These are phyloP conservation scores for Russula ochroleuca DNA, from an alignment of 768 basidiomycete species.

Conservation along the genomic window DNA sequence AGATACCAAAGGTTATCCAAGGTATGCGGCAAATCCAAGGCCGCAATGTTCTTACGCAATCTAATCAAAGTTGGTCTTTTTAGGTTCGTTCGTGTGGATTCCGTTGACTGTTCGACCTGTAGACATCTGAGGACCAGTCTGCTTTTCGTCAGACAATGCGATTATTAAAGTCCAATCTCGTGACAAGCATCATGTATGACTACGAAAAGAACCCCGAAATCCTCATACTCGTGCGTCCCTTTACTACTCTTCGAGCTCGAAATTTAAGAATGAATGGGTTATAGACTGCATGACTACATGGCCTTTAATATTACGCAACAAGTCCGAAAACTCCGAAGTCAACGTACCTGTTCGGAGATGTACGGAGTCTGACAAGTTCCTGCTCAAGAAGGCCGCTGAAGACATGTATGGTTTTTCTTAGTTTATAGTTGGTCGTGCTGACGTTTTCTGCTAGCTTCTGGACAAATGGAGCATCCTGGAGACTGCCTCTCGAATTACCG, in stretches of 20 bases:
- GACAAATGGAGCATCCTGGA: conserved; percentile 77
- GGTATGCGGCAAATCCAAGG: conserved; percentile 86
- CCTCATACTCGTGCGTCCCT: conserved; percentile 54
- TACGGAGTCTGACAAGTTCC: too few species aligned
- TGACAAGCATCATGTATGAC: conserved; percentile 85
- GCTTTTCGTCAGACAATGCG: conserved; percentile 84
- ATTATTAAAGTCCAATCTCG: conserved; percentile 86
- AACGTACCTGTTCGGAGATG: too few species aligned
- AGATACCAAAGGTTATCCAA: conserved; percentile 87
- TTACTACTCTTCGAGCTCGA: neutral
- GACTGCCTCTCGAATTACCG: conserved; percentile 78
- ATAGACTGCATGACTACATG: conserved; percentile 67
- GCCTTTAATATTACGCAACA: conserved; percentile 84
- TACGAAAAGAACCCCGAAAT: conserved; percentile 65
- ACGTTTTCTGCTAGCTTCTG: conserved; percentile 51
- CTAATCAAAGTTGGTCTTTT: conserved; percentile 65
- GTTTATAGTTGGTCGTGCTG: neutral
- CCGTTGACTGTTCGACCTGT: neutral
- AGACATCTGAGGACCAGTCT: conserved; percentile 83
- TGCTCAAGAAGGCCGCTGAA: too few species aligned
- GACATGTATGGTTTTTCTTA: neutral
- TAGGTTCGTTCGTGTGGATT: neutral
- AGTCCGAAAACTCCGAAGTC: conserved; percentile 75
- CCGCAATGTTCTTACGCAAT: conserved; percentile 73
- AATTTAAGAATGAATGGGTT: conserved; percentile 38